These are phyloP conservation scores for Adiantum capillusveneris DNA, from an alignment of 75 land plant genomes.

Conservation along the genomic window DNA sequence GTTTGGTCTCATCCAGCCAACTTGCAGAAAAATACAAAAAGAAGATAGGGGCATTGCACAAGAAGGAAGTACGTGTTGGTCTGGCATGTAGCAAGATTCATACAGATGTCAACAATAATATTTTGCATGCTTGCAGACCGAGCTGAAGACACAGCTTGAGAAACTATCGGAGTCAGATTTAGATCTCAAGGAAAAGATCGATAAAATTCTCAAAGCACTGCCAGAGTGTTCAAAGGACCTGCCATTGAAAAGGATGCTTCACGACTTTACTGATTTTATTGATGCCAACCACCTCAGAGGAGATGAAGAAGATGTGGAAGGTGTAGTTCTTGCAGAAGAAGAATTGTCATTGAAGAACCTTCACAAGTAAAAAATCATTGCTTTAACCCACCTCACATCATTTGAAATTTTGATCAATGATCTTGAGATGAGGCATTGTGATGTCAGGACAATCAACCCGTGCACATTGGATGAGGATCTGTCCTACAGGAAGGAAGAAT, in stretches of 20 bases:
- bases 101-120: too few relatives aligned
- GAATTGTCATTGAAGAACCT: constrained; percentile 8
- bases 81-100: background rate
- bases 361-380: constrained; percentile 11
- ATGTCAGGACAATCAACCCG: constrained; percentile 8
- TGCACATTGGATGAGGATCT: constrained; percentile 20
- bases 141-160: constrained; percentile 4
- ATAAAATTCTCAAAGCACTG: constrained; percentile 1
- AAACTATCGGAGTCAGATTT: background rate
- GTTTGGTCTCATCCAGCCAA: background rate
- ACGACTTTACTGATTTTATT: background rate
- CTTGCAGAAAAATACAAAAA: background rate
- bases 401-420: too few relatives aligned
- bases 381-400: too few relatives aligned
- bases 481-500: constrained; percentile 13
- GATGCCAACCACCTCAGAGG: background rate
- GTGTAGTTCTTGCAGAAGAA: constrained; percentile 13
- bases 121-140: constrained; percentile 5
- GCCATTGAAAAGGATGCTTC: constrained; percentile 2
- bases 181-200: constrained; percentile 4
- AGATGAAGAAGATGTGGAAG: constrained; percentile 16
- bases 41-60: background rate
- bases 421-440: too few relatives aligned
- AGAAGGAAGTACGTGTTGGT: background rate
- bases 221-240: constrained; percentile 3